Evolutionary conservation across 306 rosid species (phyloP).

Genomic region (Cercis canadensis): DNA sequence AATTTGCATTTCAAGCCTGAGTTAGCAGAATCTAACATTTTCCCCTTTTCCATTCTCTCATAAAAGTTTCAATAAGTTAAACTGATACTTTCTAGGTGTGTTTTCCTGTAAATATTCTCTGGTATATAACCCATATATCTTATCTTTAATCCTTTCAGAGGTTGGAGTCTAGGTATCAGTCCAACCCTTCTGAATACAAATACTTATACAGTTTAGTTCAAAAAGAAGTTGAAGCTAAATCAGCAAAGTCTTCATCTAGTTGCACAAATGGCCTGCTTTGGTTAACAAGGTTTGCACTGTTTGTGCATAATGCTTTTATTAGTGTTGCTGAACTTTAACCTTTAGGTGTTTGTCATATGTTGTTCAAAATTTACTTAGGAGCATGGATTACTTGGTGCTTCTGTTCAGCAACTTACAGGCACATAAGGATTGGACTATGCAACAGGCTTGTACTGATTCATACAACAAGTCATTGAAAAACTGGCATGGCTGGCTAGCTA

Average conservation of each 20-base stretch:
- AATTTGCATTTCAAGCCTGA: too few species aligned
- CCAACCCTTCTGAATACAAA: slow-evolving; percentile 52
- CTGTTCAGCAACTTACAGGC: slow-evolving; percentile 68
- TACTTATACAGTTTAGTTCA: slow-evolving; percentile 58
- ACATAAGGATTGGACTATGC: slow-evolving; percentile 77
- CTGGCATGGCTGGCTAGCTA: slow-evolving; percentile 79
- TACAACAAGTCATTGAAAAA: slow-evolving; percentile 69
- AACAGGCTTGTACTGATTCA: slow-evolving; percentile 71
- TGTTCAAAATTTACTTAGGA: slow-evolving; percentile 9
- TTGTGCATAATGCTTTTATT: not conserved
- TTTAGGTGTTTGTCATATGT: not conserved
- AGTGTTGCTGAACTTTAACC: not conserved
- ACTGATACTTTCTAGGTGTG: too few species aligned
- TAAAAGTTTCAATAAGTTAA: too few species aligned
- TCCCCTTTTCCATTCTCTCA: too few species aligned
- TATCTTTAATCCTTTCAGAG: slow-evolving; percentile 48
- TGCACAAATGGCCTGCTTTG: slow-evolving; percentile 78
- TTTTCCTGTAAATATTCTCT: not conserved
- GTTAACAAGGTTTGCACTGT: slow-evolving; percentile 67
- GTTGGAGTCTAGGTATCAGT: slow-evolving; percentile 57
- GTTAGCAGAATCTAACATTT: too few species aligned
- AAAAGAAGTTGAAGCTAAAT: slow-evolving; percentile 61
- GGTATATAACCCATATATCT: not conserved
- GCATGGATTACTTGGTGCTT: slow-evolving; percentile 71
- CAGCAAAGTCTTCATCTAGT: slow-evolving; percentile 66